Evolutionary conservation across 768 basidiomycete species (phyloP).

Genomic region (Auriscalpium orientale): DNA sequence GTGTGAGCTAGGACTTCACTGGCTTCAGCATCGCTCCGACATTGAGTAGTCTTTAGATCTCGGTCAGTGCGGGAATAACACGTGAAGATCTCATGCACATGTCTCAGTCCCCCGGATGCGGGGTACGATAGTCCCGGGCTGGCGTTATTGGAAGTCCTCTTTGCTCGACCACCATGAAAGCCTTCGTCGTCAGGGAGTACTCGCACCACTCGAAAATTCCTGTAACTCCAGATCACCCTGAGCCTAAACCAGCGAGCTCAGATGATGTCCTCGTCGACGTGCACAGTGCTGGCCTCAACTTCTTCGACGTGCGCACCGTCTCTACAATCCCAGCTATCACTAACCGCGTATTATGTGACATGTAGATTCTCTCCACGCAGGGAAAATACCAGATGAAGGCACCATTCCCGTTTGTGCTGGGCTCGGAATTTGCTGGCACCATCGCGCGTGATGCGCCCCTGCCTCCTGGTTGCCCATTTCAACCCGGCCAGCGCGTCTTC

Average conservation of each 20-base stretch:
- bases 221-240: slow-evolving; percentile 29
- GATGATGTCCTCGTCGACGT: slow-evolving; percentile 45
- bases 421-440: slow-evolving; percentile 78
- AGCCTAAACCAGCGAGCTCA: slow-evolving; percentile 27
- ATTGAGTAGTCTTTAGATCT: too few species aligned
- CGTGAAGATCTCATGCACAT: too few species aligned
- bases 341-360: neutral
- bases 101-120: too few species aligned
- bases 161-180: slow-evolving; percentile 49
- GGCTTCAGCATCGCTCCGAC: too few species aligned
- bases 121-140: too few species aligned
- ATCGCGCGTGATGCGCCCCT: slow-evolving; percentile 67
- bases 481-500: slow-evolving; percentile 83
- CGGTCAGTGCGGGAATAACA: too few species aligned
- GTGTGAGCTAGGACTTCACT: too few species aligned
- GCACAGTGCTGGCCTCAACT: slow-evolving; percentile 44
- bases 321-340: neutral
- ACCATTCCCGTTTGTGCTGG: slow-evolving; percentile 77
- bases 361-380: slow-evolving; percentile 75
- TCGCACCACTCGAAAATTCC: slow-evolving; percentile 38
- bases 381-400: slow-evolving; percentile 87
- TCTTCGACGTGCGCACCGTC: slow-evolving; percentile 29
- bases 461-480: slow-evolving; percentile 69
- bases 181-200: slow-evolving; percentile 65
- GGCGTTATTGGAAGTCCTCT: too few species aligned